These are phyloP conservation scores for Anisodus acutangulus DNA, from an alignment of 257 asterid genomes.

Conservation along the genomic window DNA sequence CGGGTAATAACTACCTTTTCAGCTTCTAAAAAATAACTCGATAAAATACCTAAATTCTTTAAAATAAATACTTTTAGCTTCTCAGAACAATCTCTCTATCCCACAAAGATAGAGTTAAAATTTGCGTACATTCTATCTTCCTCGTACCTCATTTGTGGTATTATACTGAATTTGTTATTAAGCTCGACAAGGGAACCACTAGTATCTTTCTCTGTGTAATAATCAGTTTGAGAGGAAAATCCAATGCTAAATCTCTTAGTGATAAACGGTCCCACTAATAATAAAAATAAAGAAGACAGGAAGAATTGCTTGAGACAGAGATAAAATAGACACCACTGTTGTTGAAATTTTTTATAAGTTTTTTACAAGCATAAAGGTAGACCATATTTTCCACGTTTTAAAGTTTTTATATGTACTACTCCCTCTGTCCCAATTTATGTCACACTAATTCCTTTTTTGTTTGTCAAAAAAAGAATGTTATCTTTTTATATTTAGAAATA, in stretches of 20 bases:
- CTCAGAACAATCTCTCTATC: no score
- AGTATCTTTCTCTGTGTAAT: neutral
- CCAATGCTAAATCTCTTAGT: slow-evolving; percentile 31
- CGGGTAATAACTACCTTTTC: no score
- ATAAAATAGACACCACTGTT: neutral
- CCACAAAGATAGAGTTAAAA: no score
- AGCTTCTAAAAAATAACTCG: no score
- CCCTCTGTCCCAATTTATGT: no score
- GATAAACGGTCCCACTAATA: slow-evolving; percentile 1
- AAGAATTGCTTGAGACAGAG: neutral
- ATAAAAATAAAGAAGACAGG: neutral
- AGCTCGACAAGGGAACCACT: neutral
- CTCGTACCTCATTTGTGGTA: no score
- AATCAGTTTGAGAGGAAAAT: slow-evolving; percentile 19
- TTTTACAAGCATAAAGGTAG: neutral
- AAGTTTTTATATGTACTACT: neutral
- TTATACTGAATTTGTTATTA: neutral
- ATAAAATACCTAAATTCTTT: no score
- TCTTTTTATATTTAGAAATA: no score
- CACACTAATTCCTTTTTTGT: no score
- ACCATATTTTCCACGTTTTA: slow-evolving; percentile 27
- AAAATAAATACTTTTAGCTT: no score
- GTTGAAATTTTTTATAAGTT: neutral
- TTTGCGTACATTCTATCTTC: no score
- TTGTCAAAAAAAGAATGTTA: no score